A percentile compares a stretch with the other conserved stretches of the same genome.
Evolutionary conservation across 768 basidiomycete species (phyloP).

Genomic region (Lyophyllum semitale): DNA sequence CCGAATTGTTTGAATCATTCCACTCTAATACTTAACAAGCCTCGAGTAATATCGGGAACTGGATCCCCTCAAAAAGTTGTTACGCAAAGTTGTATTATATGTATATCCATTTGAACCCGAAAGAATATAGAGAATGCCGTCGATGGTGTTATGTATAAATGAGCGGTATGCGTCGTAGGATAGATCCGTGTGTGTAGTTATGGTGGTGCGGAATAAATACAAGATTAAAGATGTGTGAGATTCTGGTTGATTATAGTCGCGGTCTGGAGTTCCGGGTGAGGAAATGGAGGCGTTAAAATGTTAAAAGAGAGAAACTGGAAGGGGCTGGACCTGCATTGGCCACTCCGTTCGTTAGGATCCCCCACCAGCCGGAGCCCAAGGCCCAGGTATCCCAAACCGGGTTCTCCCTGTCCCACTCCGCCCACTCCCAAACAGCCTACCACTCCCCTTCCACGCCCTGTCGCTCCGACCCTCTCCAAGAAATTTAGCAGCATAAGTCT

Average conservation of each 20-base stretch:
- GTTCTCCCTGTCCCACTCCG: constrained; percentile 22
- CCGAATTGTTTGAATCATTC: too few relatives aligned
- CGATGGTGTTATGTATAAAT: constrained; percentile 6
- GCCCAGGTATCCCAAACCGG: constrained; percentile 21
- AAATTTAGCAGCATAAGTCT: constrained; percentile 23
- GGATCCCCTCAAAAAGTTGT: too few relatives aligned
- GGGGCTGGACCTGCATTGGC: background rate
- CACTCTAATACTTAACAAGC: too few relatives aligned
- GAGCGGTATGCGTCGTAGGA: constrained; percentile 5
- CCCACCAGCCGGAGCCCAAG: constrained; percentile 14
- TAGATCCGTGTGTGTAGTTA: background rate
- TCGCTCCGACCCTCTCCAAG: constrained; percentile 7
- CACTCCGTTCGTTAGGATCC: constrained; percentile 6
- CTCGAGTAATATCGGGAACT: too few relatives aligned
- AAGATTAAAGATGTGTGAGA: background rate
- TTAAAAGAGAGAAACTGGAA: background rate
- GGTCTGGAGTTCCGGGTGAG: background rate
- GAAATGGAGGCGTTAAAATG: background rate
- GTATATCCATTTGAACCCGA: background rate
- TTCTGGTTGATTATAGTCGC: background rate
- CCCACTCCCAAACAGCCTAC: constrained; percentile 21
- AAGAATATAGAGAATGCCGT: background rate
- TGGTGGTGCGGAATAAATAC: background rate
- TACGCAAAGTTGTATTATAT: background rate
- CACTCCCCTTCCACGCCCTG: constrained; percentile 2